Evolutionary conservation across 2,329 filamentous ascomycete species (phyloP).

Genomic region (Xylaria sp.): DNA sequence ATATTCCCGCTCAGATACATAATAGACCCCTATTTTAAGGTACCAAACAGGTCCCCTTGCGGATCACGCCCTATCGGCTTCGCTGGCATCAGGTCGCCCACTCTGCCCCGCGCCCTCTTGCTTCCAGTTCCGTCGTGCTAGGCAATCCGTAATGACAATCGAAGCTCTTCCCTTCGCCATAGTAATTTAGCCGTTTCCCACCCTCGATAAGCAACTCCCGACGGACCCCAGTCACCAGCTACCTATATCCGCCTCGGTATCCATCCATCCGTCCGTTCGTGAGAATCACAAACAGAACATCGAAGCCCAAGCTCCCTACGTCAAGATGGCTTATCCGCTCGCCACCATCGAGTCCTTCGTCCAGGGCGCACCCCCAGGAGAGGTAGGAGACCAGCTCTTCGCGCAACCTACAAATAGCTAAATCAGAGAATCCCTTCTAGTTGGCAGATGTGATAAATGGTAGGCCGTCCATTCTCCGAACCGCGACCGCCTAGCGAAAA

Average conservation of each 20-base stretch:
- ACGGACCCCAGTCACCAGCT: neutral
- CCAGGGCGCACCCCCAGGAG: constrained; percentile 88
- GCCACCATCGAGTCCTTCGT: constrained; percentile 78
- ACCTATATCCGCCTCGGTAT: no score
- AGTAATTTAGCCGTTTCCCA: neutral
- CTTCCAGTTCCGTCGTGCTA: neutral
- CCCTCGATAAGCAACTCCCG: neutral
- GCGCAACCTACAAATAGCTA: constrained; percentile 16
- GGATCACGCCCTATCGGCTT: neutral
- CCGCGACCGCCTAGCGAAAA: no score
- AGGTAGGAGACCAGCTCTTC: constrained; percentile 55
- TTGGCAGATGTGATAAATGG: constrained; percentile 83
- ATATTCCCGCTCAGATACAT: no score
- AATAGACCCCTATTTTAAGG: neutral
- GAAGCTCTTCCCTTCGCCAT: neutral
- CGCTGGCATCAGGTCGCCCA: neutral
- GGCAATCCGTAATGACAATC: neutral
- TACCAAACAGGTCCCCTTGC: neutral
- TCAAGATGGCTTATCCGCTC: constrained; percentile 37
- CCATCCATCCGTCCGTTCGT: neutral
- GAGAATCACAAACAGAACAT: neutral
- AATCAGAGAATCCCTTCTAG: constrained; percentile 39
- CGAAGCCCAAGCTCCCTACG: neutral
- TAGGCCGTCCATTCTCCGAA: constrained; percentile 37
- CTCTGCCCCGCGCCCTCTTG: constrained; percentile 1